Evolutionary conservation across 768 basidiomycete genomes (phyloP).

Genomic region (Daedaleopsis nitida): DNA sequence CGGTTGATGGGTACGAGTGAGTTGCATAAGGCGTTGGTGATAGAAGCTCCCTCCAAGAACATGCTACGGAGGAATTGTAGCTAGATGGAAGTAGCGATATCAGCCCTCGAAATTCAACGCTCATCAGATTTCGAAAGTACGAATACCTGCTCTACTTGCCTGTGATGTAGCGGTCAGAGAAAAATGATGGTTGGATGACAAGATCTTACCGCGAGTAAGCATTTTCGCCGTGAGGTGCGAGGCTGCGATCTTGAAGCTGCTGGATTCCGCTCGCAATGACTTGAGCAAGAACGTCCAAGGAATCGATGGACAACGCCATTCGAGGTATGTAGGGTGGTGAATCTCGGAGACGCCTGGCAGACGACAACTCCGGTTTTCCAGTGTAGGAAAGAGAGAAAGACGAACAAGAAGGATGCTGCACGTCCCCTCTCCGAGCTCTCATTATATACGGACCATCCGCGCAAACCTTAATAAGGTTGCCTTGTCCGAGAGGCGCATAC

Average conservation of each 20-base stretch:
- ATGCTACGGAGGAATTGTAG: not conserved
- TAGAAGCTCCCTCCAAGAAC: not conserved
- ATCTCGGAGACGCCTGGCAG: too few species aligned
- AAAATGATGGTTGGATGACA: not conserved
- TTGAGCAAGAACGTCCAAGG: not conserved
- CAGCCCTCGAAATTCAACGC: not conserved
- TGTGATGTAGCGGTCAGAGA: not conserved
- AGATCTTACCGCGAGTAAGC: not conserved
- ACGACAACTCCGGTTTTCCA: too few species aligned
- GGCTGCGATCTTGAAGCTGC: not conserved
- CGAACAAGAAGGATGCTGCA: too few species aligned
- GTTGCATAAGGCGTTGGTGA: not conserved
- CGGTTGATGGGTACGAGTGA: not conserved
- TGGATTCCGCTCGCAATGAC: not conserved
- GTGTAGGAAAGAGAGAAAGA: not conserved
- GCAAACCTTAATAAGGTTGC: too few species aligned
- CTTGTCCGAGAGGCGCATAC: too few species aligned
- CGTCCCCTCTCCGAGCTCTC: too few species aligned
- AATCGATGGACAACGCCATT: not conserved
- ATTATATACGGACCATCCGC: too few species aligned
- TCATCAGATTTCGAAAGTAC: not conserved
- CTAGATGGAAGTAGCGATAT: not conserved
- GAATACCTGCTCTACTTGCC: not conserved
- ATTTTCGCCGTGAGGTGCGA: too few species aligned
- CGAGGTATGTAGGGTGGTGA: too few species aligned